Evolutionary conservation across 345 rosid species (phyloP), one percentile per base, ranked within the genome.

Genomic region (Aquilaria sinensis): DNA sequence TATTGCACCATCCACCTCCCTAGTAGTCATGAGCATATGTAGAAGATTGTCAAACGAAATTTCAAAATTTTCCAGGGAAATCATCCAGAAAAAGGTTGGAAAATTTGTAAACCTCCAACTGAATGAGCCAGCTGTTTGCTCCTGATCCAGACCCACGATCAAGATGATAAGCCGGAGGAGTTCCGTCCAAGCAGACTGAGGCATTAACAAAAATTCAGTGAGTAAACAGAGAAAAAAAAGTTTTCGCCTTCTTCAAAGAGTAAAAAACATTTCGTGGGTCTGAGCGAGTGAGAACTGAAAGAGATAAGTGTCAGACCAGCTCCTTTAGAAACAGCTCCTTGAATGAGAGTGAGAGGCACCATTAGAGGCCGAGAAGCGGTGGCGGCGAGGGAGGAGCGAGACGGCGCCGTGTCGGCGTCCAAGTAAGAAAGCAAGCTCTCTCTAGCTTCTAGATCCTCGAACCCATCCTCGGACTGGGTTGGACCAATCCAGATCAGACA

Each of bases 1-100:
- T 67, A 53, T 75, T 71, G 31, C 57, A 90, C 98, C 96, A 93
- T 67, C 97, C 96, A 54, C 98, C 98, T 45, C 98, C 97, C 98
- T 89, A 57, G 23, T 16, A 16, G 23, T 16, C 23, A 16, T 16
- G 23, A 16, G 23, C 23, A 16, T 16, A 16, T 16, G 23, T 16
- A 41, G n/a, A 51, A 65, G 23, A 66, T 12, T 64, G 65, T 45
- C 49, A 61, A 65, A 14, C 1, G 37, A 62, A 47, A 31, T 13
- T 23, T 13, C 4, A 11, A 13, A 66, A 29, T 50, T 13, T 10
- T 52, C 9, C 9, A 41, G 5, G 47, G 48, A 47, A n/a, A 47
- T 47, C 9, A 34, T 50, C 12, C 47, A 65, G 14, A 12, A 63
- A 9, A 34, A 11, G 11, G 29, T 41, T 1, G 45, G 13, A n/a